These are phyloP conservation scores for Fusarium sp. DNA, from an alignment of 2,329 filamentous ascomycete species.

Conservation along the genomic window DNA sequence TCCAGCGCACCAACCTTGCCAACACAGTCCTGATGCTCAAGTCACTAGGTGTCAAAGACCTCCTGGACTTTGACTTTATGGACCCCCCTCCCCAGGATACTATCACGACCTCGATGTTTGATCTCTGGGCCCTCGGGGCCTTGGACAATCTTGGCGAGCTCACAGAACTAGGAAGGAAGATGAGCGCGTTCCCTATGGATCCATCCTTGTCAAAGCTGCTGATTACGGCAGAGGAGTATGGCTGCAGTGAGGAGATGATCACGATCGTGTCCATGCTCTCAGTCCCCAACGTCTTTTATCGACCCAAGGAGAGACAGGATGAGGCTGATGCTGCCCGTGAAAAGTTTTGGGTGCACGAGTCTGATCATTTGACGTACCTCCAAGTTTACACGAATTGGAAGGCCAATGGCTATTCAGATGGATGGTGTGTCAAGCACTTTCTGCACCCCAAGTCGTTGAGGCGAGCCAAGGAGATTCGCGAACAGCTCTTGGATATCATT, in stretches of 20 bases:
- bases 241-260: constrained; percentile 96
- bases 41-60: constrained; percentile 91
- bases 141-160: constrained; percentile 94
- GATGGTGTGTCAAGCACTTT: constrained; percentile 94
- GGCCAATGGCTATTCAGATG: constrained; percentile 87
- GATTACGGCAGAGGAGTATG: constrained; percentile 90
- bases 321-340: constrained; percentile 95
- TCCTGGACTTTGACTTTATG: constrained; percentile 99
- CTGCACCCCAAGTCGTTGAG: constrained; percentile 94
- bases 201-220: constrained; percentile 94
- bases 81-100: constrained; percentile 98
- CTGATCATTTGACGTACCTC: constrained; percentile 93
- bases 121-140: constrained; percentile 95
- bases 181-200: constrained; percentile 99
- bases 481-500: constrained; percentile 95
- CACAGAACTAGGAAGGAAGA: constrained; percentile 86
- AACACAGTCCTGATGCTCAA: constrained; percentile 96
- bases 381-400: constrained; percentile 98
- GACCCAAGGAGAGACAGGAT: constrained; percentile 95
- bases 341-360: constrained; percentile 98
- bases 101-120: constrained; percentile 96
- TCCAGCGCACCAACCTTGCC: constrained; percentile 94
- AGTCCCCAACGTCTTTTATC: constrained; percentile 95
- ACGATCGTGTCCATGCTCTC: constrained; percentile 99
- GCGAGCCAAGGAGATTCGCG: constrained; percentile 91